A percentile compares a stretch with the other conserved stretches of the same genome.
Conservation (phyloP, 2,329 filamentous ascomycete genomes). For the Verticillium zaregamsianum region DNA sequence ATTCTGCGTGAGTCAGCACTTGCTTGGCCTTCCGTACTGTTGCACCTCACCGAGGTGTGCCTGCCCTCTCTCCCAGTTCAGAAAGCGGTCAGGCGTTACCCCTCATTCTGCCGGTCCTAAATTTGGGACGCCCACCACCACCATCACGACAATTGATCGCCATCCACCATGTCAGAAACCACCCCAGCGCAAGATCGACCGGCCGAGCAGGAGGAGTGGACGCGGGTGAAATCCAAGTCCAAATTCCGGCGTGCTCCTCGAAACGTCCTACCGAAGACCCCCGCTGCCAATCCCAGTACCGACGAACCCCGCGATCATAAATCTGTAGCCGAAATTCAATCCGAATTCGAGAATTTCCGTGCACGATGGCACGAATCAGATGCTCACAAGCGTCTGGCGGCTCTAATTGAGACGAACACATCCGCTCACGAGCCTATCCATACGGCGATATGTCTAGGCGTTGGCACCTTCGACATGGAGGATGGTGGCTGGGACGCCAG, state of each 20-base stretch:
- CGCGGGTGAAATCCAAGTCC: slow-evolving; percentile 14
- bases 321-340: slow-evolving; percentile 20
- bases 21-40: background rate
- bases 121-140: background rate
- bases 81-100: background rate
- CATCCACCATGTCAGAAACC: background rate
- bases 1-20: too few species aligned
- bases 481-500: slow-evolving; percentile 41
- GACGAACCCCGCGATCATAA: slow-evolving; percentile 7
- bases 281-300: background rate
- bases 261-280: background rate
- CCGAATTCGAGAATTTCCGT: slow-evolving; percentile 22
- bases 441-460: slow-evolving; percentile 49
- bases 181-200: background rate
- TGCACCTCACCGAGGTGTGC: background rate
- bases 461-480: slow-evolving; percentile 50
- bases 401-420: slow-evolving; percentile 24
- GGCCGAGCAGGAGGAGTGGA: slow-evolving; percentile 15
- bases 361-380: slow-evolving; percentile 21
- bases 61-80: too few species aligned
- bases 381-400: slow-evolving; percentile 25
- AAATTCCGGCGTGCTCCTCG: slow-evolving; percentile 7
- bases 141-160: background rate
- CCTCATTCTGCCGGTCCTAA: slow-evolving; percentile 10
- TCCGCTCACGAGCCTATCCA: slow-evolving; percentile 19